A percentile compares a stretch with the other conserved stretches of the same genome.
phyloP scores from a whole-genome alignment of 768 basidiomycete species.

The Agrocybe praecox region DNA sequence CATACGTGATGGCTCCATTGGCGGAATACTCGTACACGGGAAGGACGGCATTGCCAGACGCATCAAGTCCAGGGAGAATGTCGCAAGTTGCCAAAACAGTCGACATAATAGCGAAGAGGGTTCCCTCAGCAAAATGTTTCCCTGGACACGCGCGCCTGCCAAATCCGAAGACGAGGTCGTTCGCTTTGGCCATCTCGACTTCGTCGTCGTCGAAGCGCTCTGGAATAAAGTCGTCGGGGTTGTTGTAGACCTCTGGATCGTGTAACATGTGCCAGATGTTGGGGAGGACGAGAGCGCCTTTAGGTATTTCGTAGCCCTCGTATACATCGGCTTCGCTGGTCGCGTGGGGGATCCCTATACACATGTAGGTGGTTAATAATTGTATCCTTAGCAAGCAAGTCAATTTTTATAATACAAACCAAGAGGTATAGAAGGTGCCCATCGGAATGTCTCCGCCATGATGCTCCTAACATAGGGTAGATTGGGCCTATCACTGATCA shows the following conservation, averaged over 20 bases:
- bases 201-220: conserved; percentile 52
- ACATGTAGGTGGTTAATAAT: too few relatives aligned
- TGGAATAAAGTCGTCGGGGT: conserved; percentile 58
- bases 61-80: conserved; percentile 32
- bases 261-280: conserved; percentile 59
- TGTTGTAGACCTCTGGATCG: conserved; percentile 53
- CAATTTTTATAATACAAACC: conserved; percentile 31
- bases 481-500: conserved; percentile 11
- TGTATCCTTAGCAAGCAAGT: too few relatives aligned
- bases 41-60: conserved; percentile 24
- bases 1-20: conserved; percentile 18
- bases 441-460: conserved; percentile 21
- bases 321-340: conserved; percentile 21
- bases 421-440: conserved; percentile 38
- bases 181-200: conserved; percentile 33
- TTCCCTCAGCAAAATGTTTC: conserved; percentile 30
- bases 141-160: conserved; percentile 51
- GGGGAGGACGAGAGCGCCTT: conserved; percentile 50
- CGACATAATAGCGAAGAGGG: conserved; percentile 28
- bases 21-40: conserved; percentile 19
- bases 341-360: conserved; percentile 23
- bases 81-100: conserved; percentile 36
- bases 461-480: conserved; percentile 23
- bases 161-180: conserved; percentile 41
- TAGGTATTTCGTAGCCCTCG: conserved; percentile 26